Conservation (phyloP, 1,139 yeast species). For the Blastobotrys indianensis region DNA sequence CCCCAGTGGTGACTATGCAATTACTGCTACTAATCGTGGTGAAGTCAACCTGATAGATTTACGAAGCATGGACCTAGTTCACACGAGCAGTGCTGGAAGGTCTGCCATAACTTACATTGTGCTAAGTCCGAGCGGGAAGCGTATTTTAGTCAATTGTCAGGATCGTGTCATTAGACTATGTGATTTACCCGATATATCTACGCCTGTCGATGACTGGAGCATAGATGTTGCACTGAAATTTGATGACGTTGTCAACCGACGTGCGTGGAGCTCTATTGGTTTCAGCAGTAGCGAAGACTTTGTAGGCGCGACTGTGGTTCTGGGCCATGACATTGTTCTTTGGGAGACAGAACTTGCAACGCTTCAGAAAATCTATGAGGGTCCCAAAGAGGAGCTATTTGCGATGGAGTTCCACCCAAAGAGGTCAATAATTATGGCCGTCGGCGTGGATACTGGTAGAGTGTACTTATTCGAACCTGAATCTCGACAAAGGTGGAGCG, state of each 20-base stretch:
- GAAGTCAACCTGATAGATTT: slow-evolving; percentile 49
- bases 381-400: slow-evolving; percentile 78
- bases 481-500: slow-evolving; percentile 93
- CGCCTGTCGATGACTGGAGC: slow-evolving; percentile 39
- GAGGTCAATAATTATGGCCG: slow-evolving; percentile 73
- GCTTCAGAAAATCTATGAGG: slow-evolving; percentile 80
- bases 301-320: slow-evolving; percentile 77
- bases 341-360: slow-evolving; percentile 94
- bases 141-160: slow-evolving; percentile 70
- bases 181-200: slow-evolving; percentile 44
- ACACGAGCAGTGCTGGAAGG: slow-evolving; percentile 52
- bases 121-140: slow-evolving; percentile 60
- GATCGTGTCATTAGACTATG: slow-evolving; percentile 78
- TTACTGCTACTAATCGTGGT: slow-evolving; percentile 80
- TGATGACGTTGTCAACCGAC: slow-evolving; percentile 82
- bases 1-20: slow-evolving; percentile 48
- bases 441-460: slow-evolving; percentile 81
- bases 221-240: slow-evolving; percentile 68
- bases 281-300: slow-evolving; percentile 78
- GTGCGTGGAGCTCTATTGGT: slow-evolving; percentile 83
- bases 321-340: slow-evolving; percentile 80
- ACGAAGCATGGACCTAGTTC: slow-evolving; percentile 35
- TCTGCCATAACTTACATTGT: slow-evolving; percentile 69
- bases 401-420: slow-evolving; percentile 77
- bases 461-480: slow-evolving; percentile 79